phyloP scores from a whole-genome alignment of 768 basidiomycete species.

The Leucocoprinus leucothites region DNA sequence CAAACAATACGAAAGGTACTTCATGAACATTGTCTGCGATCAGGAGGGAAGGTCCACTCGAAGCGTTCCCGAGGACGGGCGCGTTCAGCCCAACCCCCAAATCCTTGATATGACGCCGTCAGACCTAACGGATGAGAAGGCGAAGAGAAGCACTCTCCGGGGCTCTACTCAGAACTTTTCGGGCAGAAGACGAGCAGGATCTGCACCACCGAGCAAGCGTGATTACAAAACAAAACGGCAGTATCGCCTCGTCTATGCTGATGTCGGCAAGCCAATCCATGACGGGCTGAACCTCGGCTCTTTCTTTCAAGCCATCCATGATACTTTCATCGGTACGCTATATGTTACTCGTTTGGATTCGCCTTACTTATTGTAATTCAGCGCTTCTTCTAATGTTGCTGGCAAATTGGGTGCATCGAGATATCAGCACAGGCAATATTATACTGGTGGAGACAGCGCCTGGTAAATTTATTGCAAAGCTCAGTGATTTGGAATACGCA shows the following conservation, averaged over 20 bases:
- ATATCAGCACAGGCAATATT: conserved; percentile 10
- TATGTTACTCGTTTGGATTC: neutral
- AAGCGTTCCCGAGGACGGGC: too few species aligned
- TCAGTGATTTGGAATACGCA: conserved; percentile 13
- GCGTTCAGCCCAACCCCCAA: too few species aligned
- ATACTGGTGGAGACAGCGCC: neutral
- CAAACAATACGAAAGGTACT: neutral
- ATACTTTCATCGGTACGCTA: neutral
- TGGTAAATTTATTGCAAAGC: neutral
- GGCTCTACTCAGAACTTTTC: neutral
- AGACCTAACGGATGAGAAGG: too few species aligned
- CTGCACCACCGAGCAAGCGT: neutral
- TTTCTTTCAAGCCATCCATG: neutral
- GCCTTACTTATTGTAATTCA: neutral
- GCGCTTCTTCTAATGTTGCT: conserved; percentile 8
- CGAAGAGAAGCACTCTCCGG: too few species aligned
- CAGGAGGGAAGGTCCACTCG: too few species aligned
- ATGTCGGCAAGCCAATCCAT: conserved; percentile 12
- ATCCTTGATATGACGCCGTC: too few species aligned
- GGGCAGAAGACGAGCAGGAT: neutral
- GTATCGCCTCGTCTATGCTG: neutral
- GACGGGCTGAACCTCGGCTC: conserved; percentile 24
- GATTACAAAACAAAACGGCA: neutral
- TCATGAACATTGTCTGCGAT: conserved; percentile 3
- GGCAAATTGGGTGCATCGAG: conserved; percentile 10